These are phyloP conservation scores for Colletotrichum tropicale DNA, from an alignment of 2,329 filamentous ascomycete species.

Conservation along the genomic window DNA sequence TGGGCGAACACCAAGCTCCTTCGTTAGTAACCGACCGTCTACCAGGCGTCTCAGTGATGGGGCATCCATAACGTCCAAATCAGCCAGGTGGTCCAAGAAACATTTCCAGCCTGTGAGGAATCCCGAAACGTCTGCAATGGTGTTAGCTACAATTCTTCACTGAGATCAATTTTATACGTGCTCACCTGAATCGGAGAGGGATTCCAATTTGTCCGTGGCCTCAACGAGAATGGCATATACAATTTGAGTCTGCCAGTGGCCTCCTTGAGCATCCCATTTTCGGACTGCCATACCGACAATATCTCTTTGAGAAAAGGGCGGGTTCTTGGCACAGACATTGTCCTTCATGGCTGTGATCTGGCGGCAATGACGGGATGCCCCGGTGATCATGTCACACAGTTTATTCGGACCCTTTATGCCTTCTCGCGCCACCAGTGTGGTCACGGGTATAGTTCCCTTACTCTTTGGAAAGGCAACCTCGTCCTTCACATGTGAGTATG, in stretches of 20 bases:
- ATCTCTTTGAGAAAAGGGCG: slow-evolving; percentile 60
- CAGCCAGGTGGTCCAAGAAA: slow-evolving; percentile 60
- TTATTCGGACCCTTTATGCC: slow-evolving; percentile 83
- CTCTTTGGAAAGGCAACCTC: slow-evolving; percentile 35
- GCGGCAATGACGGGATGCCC: slow-evolving; percentile 64
- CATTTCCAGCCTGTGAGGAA: slow-evolving; percentile 56
- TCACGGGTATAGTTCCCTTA: slow-evolving; percentile 50
- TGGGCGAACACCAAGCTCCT: slow-evolving; percentile 70
- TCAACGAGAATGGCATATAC: slow-evolving; percentile 72
- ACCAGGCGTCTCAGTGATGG: slow-evolving; percentile 67
- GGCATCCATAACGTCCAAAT: slow-evolving; percentile 62
- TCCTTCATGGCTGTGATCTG: slow-evolving; percentile 69
- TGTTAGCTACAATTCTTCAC: background rate
- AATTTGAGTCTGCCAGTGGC: slow-evolving; percentile 74
- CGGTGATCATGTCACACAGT: slow-evolving; percentile 69
- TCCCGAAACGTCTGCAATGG: slow-evolving; percentile 42
- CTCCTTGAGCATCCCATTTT: slow-evolving; percentile 66
- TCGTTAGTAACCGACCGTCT: slow-evolving; percentile 76
- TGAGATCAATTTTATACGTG: background rate
- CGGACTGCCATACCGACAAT: slow-evolving; percentile 76
- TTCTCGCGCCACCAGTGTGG: slow-evolving; percentile 71
- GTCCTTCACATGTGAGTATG: slow-evolving; percentile 68
- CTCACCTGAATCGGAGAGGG: slow-evolving; percentile 7
- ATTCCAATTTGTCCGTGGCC: slow-evolving; percentile 45
- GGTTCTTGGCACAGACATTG: slow-evolving; percentile 49